These are phyloP conservation scores for Ogataea neopini DNA, from an alignment of 805 yeast species.

Conservation along the genomic window DNA sequence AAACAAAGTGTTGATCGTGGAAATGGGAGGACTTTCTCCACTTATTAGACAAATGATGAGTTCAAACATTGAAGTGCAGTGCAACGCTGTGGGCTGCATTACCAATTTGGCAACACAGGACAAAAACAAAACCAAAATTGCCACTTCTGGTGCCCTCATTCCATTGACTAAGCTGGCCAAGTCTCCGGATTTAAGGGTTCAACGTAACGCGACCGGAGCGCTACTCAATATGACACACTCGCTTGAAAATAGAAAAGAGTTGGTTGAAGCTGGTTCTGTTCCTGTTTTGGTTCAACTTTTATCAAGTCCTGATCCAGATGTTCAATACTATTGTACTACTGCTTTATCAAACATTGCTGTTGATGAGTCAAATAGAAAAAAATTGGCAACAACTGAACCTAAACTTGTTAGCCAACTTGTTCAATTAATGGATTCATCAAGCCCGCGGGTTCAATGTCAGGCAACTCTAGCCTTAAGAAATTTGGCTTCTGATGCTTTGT, in stretches of 20 bases:
- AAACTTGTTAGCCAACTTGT: slow-evolving; percentile 86
- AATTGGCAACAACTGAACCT: slow-evolving; percentile 89
- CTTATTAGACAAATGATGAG: slow-evolving; percentile 97
- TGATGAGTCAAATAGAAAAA: slow-evolving; percentile 86
- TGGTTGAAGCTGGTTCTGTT: slow-evolving; percentile 97
- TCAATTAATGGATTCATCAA: slow-evolving; percentile 85
- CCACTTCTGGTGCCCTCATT: slow-evolving; percentile 91
- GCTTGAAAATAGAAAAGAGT: slow-evolving; percentile 91
- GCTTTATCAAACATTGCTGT: slow-evolving; percentile 97
- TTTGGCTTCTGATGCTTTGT: slow-evolving; percentile 92
- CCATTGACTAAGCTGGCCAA: slow-evolving; percentile 94
- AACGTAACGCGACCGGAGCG: slow-evolving; percentile 98
- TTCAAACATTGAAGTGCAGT: slow-evolving; percentile 95
- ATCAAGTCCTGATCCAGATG: slow-evolving; percentile 89
- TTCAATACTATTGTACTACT: slow-evolving; percentile 97
- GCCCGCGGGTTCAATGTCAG: slow-evolving; percentile 96
- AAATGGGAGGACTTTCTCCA: slow-evolving; percentile 97
- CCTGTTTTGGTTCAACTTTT: slow-evolving; percentile 90
- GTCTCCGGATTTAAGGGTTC: slow-evolving; percentile 92
- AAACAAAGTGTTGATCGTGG: slow-evolving; percentile 89
- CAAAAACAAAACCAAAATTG: slow-evolving; percentile 93
- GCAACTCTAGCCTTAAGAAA: slow-evolving; percentile 96
- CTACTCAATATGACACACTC: slow-evolving; percentile 97
- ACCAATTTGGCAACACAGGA: slow-evolving; percentile 98
- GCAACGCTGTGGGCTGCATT: slow-evolving; percentile 98